Percentiles rank a stretch among this genome's conserved stretches.
Evolutionary conservation across 2,329 filamentous ascomycete genomes (phyloP).

Genomic region (Colletotrichum spaethianum): DNA sequence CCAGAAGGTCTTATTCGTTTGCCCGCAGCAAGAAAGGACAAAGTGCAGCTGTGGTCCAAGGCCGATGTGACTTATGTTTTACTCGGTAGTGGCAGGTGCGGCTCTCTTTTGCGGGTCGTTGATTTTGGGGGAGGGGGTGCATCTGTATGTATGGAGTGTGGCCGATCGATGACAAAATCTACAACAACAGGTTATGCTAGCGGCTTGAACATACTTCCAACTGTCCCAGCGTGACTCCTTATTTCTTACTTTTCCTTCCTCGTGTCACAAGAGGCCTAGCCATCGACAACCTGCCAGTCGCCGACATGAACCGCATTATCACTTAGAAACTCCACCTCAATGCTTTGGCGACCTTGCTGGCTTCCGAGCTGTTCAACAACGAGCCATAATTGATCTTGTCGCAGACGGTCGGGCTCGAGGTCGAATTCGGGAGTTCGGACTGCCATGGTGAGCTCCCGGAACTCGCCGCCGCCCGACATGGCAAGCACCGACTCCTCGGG

Average conservation of each 20-base stretch:
- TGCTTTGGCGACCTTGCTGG: slow-evolving; percentile 55
- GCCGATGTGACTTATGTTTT: neutral
- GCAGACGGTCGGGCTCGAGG: slow-evolving; percentile 74
- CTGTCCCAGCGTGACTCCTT: neutral
- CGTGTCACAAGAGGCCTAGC: neutral
- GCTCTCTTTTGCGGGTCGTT: neutral
- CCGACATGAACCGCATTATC: slow-evolving; percentile 61
- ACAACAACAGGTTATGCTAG: neutral
- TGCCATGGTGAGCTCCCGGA: slow-evolving; percentile 76
- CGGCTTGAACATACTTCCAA: neutral
- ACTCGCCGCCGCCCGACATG: slow-evolving; percentile 79
- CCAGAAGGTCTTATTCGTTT: no score
- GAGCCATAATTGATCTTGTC: slow-evolving; percentile 77
- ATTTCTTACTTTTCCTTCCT: neutral
- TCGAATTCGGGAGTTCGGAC: slow-evolving; percentile 83
- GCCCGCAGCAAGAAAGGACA: neutral
- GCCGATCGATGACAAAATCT: neutral
- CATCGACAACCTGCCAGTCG: slow-evolving; percentile 56
- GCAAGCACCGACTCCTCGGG: slow-evolving; percentile 76
- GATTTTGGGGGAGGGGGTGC: neutral
- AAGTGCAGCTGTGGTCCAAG: neutral
- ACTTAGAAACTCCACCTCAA: slow-evolving; percentile 68
- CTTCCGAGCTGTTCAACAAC: slow-evolving; percentile 86
- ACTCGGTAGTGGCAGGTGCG: neutral
- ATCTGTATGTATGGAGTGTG: neutral